A percentile compares a stretch with the other conserved stretches of the same genome.
Evolutionary conservation across 2,329 filamentous ascomycete genomes (phyloP).

Genomic region (Lecanicillium sp.): DNA sequence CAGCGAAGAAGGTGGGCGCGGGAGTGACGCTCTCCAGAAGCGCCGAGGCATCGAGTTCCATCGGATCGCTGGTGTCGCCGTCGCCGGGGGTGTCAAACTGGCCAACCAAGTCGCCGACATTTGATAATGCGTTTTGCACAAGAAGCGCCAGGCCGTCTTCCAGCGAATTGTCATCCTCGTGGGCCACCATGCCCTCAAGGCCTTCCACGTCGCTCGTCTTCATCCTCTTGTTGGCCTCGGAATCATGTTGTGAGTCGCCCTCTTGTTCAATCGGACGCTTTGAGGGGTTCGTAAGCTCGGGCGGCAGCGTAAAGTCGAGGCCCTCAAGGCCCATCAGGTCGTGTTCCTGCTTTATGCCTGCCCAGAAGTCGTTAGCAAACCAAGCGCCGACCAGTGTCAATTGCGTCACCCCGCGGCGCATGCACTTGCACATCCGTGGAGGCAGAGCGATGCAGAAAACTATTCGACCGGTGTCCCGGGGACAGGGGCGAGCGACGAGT

Average conservation of each 20-base stretch:
- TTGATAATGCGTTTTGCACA: conserved; percentile 36
- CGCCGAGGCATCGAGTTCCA: conserved; percentile 28
- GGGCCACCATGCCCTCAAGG: too few relatives aligned
- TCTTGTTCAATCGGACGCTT: conserved; percentile 33
- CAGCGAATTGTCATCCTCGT: conserved; percentile 19
- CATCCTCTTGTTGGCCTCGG: conserved; percentile 11
- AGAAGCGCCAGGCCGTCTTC: conserved; percentile 33
- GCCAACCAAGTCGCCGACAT: conserved; percentile 32
- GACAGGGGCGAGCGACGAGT: too few relatives aligned
- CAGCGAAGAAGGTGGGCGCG: conserved; percentile 27
- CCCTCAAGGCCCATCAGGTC: conserved; percentile 26
- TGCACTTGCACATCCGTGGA: too few relatives aligned
- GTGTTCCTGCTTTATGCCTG: conserved; percentile 35
- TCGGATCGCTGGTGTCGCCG: conserved; percentile 23
- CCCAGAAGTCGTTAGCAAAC: conserved; percentile 22
- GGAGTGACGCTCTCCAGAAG: conserved; percentile 25
- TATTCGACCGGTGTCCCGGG: too few relatives aligned
- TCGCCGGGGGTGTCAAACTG: conserved; percentile 25
- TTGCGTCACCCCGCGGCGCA: too few relatives aligned
- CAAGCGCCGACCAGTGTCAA: not conserved
- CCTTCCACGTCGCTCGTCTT: too few relatives aligned
- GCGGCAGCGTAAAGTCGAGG: conserved; percentile 30
- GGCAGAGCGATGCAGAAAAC: too few relatives aligned
- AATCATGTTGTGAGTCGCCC: conserved; percentile 23
- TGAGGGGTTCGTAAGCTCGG: conserved; percentile 26